Base-by-base conservation (phyloP, 257 asterid genomes). In the Lavandula angustifolia region DNA sequence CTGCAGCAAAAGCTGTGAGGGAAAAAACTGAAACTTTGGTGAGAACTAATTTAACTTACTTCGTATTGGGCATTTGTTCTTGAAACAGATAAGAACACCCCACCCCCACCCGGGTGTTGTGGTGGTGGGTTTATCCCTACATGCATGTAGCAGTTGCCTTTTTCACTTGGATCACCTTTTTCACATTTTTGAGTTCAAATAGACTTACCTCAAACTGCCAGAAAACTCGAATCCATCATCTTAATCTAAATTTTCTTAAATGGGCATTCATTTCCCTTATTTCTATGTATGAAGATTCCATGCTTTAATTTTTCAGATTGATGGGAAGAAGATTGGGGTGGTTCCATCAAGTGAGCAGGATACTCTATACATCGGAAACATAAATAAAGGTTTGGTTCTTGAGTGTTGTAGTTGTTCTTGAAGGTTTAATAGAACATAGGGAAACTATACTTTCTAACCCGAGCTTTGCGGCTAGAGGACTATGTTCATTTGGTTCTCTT, bases 291-390 rank as follows among this genome's bases (percentile, higher is more conserved):
- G 22, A 10, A 43, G 32, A 40, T 38, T 57, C 54, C 40, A 34
- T 62, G 12, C 42, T 54, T 61, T 60, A 27, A 17, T 40, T 42
- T 70, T 78, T 74, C 95, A 91, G 98, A 58, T 91, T 47, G 87
- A 88, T 35, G 98, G 98, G 29, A 88, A 82, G 89, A 80, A 81
- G 79, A 84, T 91, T 63, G 95, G 96, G 60, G 86, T 91, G 74
- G 90, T 82, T 56, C 96, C 90, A 67, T 88, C 98, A 65, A 72
- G 68, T 27, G 91, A 84, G 85, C 96, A 84, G 69, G 79, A 79
- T 57, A 85, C 90, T 22, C 75, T 91, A 43, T 88, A 82, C 80
- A 54, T 91, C 34, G 98, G 96, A 57, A 88, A 88, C 78, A 87
- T 91, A 54, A 79, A 86, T 80, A 91, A 88, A 91, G 98, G 98